Percentiles rank a stretch among this genome's conserved stretches.
These are phyloP conservation scores for Penicillium paxilli DNA, from an alignment of 495 filamentous ascomycete species.

Conservation along the genomic window DNA sequence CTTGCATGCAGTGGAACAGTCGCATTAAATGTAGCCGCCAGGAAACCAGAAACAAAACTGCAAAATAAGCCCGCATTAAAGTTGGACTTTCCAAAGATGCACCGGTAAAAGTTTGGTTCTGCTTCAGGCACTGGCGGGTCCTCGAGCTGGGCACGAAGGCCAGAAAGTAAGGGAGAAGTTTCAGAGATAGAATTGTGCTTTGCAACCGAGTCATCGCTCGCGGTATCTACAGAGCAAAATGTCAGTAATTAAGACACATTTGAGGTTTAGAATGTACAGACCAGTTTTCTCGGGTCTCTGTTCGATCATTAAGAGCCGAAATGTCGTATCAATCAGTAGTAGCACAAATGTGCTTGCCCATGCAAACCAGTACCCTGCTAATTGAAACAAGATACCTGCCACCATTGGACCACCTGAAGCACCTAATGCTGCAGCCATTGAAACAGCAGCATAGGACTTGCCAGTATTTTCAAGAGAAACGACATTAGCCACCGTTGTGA, in stretches of 20 bases:
- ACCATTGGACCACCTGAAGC: constrained; percentile 11
- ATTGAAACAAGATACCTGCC: constrained; percentile 9
- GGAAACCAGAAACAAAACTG: constrained; percentile 3
- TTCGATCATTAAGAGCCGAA: constrained; percentile 21
- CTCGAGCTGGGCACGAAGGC: not conserved
- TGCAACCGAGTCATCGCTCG: not conserved
- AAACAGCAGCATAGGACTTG: constrained; percentile 5
- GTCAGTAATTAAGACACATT: no score
- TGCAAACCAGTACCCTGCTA: constrained; percentile 19
- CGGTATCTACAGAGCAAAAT: no score
- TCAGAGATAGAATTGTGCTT: not conserved
- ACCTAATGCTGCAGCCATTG: constrained; percentile 5
- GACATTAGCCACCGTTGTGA: constrained; percentile 15
- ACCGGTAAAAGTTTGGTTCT: not conserved
- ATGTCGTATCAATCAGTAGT: constrained; percentile 15
- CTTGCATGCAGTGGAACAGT: constrained; percentile 17
- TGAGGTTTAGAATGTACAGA: no score
- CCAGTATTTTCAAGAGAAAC: constrained; percentile 14
- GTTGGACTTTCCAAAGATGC: constrained; percentile 9
- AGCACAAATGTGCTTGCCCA: constrained; percentile 10
- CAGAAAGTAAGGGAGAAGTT: not conserved
- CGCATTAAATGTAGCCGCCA: constrained; percentile 12
- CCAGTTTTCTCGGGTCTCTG: not conserved
- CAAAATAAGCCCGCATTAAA: constrained; percentile 8
- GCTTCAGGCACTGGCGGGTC: not conserved